Evolutionary conservation across 2,329 filamentous ascomycete genomes (phyloP).

Genomic region (Paramyrothecium sp.): DNA sequence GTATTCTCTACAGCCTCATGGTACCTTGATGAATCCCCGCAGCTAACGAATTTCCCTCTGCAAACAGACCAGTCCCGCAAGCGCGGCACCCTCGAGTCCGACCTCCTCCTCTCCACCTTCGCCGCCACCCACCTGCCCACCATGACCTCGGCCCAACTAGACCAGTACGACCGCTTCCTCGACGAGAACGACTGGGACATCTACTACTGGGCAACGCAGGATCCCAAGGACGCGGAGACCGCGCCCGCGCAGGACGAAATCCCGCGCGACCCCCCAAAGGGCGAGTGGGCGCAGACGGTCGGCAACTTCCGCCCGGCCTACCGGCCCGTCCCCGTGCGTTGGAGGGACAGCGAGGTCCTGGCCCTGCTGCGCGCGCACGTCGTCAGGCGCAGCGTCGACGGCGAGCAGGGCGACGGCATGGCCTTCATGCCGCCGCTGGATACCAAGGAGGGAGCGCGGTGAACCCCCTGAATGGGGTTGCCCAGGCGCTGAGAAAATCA

Average conservation of each 20-base stretch:
- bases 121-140: slow-evolving; percentile 72
- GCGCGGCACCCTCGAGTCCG: slow-evolving; percentile 90
- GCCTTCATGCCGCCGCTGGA: slow-evolving; percentile 55
- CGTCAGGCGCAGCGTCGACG: slow-evolving; percentile 50
- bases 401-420: slow-evolving; percentile 45
- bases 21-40: not conserved
- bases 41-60: slow-evolving; percentile 5
- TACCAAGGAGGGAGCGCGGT: not conserved
- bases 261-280: slow-evolving; percentile 40
- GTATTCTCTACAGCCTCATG: not conserved
- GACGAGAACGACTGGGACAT: slow-evolving; percentile 99
- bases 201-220: slow-evolving; percentile 98
- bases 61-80: slow-evolving; percentile 88
- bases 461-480: too few species aligned
- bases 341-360: slow-evolving; percentile 81
- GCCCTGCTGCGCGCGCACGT: slow-evolving; percentile 78
- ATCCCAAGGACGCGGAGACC: slow-evolving; percentile 49
- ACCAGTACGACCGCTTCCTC: slow-evolving; percentile 86
- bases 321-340: slow-evolving; percentile 81
- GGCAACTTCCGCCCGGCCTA: slow-evolving; percentile 94
- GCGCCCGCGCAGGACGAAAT: slow-evolving; percentile 29
- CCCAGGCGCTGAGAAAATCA: too few species aligned
- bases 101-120: slow-evolving; percentile 95
- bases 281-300: slow-evolving; percentile 96
- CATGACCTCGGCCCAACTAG: slow-evolving; percentile 73